Conservation (phyloP, 495 filamentous ascomycete genomes). For the Penicillium dipodomyicola region DNA sequence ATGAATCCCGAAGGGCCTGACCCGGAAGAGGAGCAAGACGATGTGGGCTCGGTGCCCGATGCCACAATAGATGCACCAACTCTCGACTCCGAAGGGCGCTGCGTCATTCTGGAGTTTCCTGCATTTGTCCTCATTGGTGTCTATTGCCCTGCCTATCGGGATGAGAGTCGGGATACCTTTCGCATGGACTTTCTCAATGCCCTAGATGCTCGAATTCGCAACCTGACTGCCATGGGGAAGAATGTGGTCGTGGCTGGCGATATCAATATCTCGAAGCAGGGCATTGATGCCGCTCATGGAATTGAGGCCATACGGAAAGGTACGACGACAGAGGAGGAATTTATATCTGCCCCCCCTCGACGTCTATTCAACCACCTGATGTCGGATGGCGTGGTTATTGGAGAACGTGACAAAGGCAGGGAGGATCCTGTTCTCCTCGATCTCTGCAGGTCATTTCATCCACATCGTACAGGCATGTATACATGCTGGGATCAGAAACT, state of each 20-base stretch:
- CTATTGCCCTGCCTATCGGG: slow-evolving; percentile 85
- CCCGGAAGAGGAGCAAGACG: slow-evolving; percentile 7
- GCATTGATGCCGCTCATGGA: slow-evolving; percentile 70
- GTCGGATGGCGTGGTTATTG: slow-evolving; percentile 65
- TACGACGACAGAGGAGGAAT: slow-evolving; percentile 62
- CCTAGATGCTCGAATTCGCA: slow-evolving; percentile 78
- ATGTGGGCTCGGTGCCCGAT: background rate
- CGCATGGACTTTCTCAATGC: slow-evolving; percentile 75
- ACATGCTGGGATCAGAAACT: slow-evolving; percentile 91
- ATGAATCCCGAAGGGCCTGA: background rate
- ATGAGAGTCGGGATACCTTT: slow-evolving; percentile 81
- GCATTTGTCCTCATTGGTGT: slow-evolving; percentile 90
- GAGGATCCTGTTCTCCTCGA: slow-evolving; percentile 79
- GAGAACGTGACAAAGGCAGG: slow-evolving; percentile 66
- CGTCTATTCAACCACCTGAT: slow-evolving; percentile 83
- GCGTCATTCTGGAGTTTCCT: slow-evolving; percentile 90
- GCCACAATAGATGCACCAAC: slow-evolving; percentile 59
- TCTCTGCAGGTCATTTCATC: slow-evolving; percentile 81
- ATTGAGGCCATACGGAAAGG: slow-evolving; percentile 69
- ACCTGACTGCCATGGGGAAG: slow-evolving; percentile 77
- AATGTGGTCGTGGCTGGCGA: slow-evolving; percentile 82
- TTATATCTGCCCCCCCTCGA: slow-evolving; percentile 69
- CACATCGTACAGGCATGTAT: slow-evolving; percentile 81
- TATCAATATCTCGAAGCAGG: slow-evolving; percentile 78
- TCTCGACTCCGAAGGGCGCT: slow-evolving; percentile 89